phyloP scores from a whole-genome alignment of 2,329 filamentous ascomycete genomes.

The Cladophialophora immunda region DNA sequence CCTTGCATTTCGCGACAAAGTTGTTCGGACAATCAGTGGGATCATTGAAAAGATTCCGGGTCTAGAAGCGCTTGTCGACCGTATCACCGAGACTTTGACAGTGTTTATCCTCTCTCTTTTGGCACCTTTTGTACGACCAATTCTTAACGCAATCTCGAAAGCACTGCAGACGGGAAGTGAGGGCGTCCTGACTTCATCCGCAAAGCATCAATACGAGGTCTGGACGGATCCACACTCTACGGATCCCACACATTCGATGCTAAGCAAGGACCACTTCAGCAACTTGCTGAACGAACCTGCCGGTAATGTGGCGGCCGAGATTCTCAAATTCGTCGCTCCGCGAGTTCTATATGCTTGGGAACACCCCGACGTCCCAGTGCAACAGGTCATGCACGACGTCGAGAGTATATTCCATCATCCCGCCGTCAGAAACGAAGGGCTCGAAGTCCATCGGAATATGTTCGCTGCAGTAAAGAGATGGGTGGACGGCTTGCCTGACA shows the following conservation, averaged over 20 bases:
- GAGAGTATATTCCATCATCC: constrained; percentile 90
- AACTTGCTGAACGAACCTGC: constrained; percentile 80
- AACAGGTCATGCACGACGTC: constrained; percentile 84
- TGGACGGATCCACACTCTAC: constrained; percentile 80
- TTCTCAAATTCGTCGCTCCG: constrained; percentile 86
- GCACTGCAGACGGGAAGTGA: constrained; percentile 86
- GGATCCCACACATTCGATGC: constrained; percentile 82
- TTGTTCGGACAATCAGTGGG: constrained; percentile 84
- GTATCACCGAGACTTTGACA: constrained; percentile 90
- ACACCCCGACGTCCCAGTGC: constrained; percentile 79
- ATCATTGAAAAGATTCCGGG: constrained; percentile 93
- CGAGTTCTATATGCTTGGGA: constrained; percentile 94
- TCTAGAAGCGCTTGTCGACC: constrained; percentile 86
- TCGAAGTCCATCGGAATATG: constrained; percentile 88
- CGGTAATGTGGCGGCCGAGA: constrained; percentile 75
- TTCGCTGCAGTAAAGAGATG: constrained; percentile 84
- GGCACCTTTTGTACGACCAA: constrained; percentile 88
- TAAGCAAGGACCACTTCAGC: constrained; percentile 85
- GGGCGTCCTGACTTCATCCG: constrained; percentile 71
- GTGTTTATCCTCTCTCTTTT: constrained; percentile 90
- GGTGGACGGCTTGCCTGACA: constrained; percentile 74
- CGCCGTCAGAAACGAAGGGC: constrained; percentile 74
- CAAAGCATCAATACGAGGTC: constrained; percentile 78
- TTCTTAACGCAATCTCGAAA: constrained; percentile 87
- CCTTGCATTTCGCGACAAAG: constrained; percentile 89